These are phyloP conservation scores for Staphylotrichum tortipilum DNA, from an alignment of 495 filamentous ascomycete species.

Conservation along the genomic window DNA sequence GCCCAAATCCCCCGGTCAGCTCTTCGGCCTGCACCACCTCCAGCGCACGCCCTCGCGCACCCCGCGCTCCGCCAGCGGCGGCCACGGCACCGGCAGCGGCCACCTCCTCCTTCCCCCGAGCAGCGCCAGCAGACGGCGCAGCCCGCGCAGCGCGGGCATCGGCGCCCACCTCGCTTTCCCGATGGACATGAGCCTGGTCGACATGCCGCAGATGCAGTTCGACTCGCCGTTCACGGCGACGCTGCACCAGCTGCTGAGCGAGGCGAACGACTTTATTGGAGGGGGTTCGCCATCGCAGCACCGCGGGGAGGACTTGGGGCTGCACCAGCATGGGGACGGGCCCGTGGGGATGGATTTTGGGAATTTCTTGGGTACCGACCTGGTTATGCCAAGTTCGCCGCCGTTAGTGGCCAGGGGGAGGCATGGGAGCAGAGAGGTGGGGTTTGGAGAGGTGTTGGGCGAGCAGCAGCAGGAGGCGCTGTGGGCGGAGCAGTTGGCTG, in stretches of 20 bases:
- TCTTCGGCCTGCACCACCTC: conserved; percentile 21
- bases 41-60: conserved; percentile 38
- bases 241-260: conserved; percentile 50
- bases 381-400: conserved; percentile 46
- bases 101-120: conserved; percentile 8
- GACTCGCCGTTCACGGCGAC: conserved; percentile 52
- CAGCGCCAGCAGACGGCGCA: conserved; percentile 31
- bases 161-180: conserved; percentile 23
- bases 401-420: conserved; percentile 29
- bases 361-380: conserved; percentile 41
- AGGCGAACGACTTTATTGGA: conserved; percentile 39
- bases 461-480: conserved; percentile 8
- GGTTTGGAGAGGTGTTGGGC: conserved; percentile 21
- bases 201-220: conserved; percentile 18
- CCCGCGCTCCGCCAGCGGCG: conserved; percentile 22
- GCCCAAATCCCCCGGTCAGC: conserved; percentile 27
- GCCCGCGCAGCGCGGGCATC: conserved; percentile 24
- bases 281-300: conserved; percentile 27
- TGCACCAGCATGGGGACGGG: conserved; percentile 32
- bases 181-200: not conserved
- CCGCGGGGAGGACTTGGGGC: conserved; percentile 26
- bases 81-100: no score
- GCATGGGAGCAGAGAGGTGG: conserved; percentile 3
- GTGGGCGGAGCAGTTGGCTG: conserved; percentile 6
- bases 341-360: conserved; percentile 26